Base-by-base conservation (phyloP, 2,329 filamentous ascomycete species). In the Fusarium pseudoanthophilum region DNA sequence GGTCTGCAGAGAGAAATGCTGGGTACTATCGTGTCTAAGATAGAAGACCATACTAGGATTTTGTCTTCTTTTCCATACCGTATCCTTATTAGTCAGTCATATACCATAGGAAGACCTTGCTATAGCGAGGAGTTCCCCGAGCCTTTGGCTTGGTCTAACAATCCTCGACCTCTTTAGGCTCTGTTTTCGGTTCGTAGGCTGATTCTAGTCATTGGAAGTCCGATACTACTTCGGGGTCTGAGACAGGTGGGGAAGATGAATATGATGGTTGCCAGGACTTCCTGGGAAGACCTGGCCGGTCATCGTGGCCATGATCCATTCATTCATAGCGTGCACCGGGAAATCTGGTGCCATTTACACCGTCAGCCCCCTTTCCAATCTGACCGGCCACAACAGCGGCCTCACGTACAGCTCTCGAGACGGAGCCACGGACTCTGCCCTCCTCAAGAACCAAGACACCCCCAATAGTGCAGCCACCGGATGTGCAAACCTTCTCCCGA, bases 381-480 rank as follows among this genome's bases (percentile, higher is more conserved):
- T 92, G 88, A 73, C 90, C 89, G 21, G 92, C 92, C 51, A 93
- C 90, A 52, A 90, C 87, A 8, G 92, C 91, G 18, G 92, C 91
- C 80, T 94, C 92, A 60, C 92, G 86, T 20, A 95, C 88, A 6
- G 92, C 92, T 76, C 89, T 88, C 3, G 91, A 87, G 24, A 95
- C 86, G 0, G 87, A 88, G 9, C 91, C 92, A 74, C 92, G 87
- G 13, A 94, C 89, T 14, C 87, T 84, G 15, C 91, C 92, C 77
- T 95, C 92, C 81, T 95, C 93, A 11, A 95, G 83, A 10, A 92
- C 90, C 76, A 94, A 80, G 57, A 95, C 81, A 1, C 93, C 93
- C 5, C 90, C 91, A 70, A 95, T 94, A 10, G 92, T 95, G 81
- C 92, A 95, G 3, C 93, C 93, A 10, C 92, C 93, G 1, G 93